Evolutionary conservation across 2,329 filamentous ascomycete genomes (phyloP), one percentile per base, ranked within the genome.

Genomic region (Fusarium redolens): DNA sequence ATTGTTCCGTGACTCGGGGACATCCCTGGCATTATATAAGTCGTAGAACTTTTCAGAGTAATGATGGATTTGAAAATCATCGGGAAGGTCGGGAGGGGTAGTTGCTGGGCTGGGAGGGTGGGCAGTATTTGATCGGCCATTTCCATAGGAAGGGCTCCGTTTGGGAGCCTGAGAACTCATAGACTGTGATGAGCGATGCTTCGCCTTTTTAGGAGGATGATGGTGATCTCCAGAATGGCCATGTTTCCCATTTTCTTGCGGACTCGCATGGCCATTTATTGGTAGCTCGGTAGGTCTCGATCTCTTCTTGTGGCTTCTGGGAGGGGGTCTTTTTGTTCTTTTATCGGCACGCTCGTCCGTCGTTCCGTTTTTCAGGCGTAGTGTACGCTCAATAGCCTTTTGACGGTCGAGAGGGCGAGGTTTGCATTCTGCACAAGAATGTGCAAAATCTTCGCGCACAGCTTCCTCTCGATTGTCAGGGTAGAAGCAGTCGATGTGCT

Each of bases 401-500:
- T 92, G 90, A 56, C 86, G 85, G 80, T 98, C 93, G 77, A 98
- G 83, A 22, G 85, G 83, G 71, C 95, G 89, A 22, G 95, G 95
- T 68, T 92, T 90, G 85, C 96, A 99, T 77, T 97, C 94, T 78
- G 91, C 90, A 84, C 96, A 99, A 62, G 92, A 94, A 85, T 99
- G 96, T 63, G 93, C 87, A 78, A 92, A 93, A 77, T 90, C 88
- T 66, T 90, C 87, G 86, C 92, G 83, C 81, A 95, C 83, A 84
- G 93, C 88, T 86, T 93, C 87, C 81, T 91, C 88, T 80, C 90
- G 89, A 77, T 94, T 93, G 72, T 89, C 82, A 28, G 90, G 90
- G 81, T 98, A 98, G 84, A 97, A 98, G 84, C 96, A 99, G 81
- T 95, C 92, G 78, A 97, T 97, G 83, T 99, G 96, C 84, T 99